Evolutionary conservation across 78 protist genomes (phyloP).

Genomic region (Dictyostelium firmibasis): DNA sequence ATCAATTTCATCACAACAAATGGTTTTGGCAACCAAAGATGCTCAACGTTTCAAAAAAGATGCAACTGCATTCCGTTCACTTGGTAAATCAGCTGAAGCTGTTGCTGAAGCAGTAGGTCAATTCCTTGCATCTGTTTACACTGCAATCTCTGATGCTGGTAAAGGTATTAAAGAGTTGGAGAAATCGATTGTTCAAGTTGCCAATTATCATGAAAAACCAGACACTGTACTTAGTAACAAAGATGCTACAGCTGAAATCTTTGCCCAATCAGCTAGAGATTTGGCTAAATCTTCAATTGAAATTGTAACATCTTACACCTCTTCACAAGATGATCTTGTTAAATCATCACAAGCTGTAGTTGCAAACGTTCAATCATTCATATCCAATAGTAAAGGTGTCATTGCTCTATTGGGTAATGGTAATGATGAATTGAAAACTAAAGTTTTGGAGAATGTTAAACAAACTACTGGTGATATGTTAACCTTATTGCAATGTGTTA

Average conservation of each 20-base stretch:
- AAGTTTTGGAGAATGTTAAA: background rate
- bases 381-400: slow-evolving; percentile 34
- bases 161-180: slow-evolving; percentile 82
- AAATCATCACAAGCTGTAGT: slow-evolving; percentile 38
- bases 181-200: slow-evolving; percentile 25
- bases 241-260: slow-evolving; percentile 31
- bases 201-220: slow-evolving; percentile 35
- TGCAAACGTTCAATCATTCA: slow-evolving; percentile 18
- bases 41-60: slow-evolving; percentile 85
- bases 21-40: slow-evolving; percentile 79
- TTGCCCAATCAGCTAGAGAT: slow-evolving; percentile 57
- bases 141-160: slow-evolving; percentile 73
- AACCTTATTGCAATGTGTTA: slow-evolving; percentile 8
- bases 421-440: background rate
- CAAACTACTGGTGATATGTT: slow-evolving; percentile 26
- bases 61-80: slow-evolving; percentile 69
- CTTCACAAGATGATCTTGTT: slow-evolving; percentile 64
- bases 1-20: slow-evolving; percentile 58
- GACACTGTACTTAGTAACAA: slow-evolving; percentile 22
- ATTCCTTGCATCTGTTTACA: slow-evolving; percentile 31
- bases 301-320: slow-evolving; percentile 52
- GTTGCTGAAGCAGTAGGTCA: slow-evolving; percentile 80
- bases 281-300: slow-evolving; percentile 63
- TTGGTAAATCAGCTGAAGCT: slow-evolving; percentile 77
- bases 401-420: background rate